Base-by-base conservation (phyloP, 2,329 filamentous ascomycete genomes). In the Myriosclerotinia duriaeana region DNA sequence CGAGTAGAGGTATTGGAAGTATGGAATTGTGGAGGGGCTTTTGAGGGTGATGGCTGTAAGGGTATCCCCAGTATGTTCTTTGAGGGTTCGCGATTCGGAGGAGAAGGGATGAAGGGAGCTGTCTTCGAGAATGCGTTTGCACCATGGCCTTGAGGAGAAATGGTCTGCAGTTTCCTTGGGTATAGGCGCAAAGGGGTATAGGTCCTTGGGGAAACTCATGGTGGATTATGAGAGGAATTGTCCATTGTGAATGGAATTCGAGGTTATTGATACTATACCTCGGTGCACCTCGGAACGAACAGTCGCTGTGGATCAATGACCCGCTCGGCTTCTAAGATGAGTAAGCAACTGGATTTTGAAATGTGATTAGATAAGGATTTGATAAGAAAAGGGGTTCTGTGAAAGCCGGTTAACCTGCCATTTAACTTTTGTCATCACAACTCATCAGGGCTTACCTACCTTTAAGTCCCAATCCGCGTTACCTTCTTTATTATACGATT, bases 1-100 rank as follows among this genome's bases (percentile, higher is more conserved):
- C 52, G 59, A 68, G 30, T 67, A 67, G 52, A 74, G 72, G 5
- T 50, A 64, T 65, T 74, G 73, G 66, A 67, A 71, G 1, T 65
- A 69, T 5, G 53, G 17, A 2, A 75, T 72, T 0, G 72, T 74
- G 15, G 70, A 68, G 5, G 22, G 15, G 20, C 50, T 46, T 5
- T 38, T 30, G 20, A 67, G 50, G 6, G 66, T 65, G 20, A 53
- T 50, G 7, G 65, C 64, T 15, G 69, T 65, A 34, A 74, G 70
- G 1, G 72, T 67, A 48, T 72, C 68, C 20, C 44, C 52, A 3
- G 60, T 66, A 12, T 55, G 17, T 15, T 50, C 9, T 40, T 62
- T 66, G 14, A 12, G 22, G 20, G 53, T 52, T 48, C 70, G 62
- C 3, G 61, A 60, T 38, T 34, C 40, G 42, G 63, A 66, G 12